A percentile compares a stretch with the other conserved stretches of the same genome.
Conservation (phyloP, 371 early-diverging fungal genomes). For the Syncephalis plumigaleata region DNA sequence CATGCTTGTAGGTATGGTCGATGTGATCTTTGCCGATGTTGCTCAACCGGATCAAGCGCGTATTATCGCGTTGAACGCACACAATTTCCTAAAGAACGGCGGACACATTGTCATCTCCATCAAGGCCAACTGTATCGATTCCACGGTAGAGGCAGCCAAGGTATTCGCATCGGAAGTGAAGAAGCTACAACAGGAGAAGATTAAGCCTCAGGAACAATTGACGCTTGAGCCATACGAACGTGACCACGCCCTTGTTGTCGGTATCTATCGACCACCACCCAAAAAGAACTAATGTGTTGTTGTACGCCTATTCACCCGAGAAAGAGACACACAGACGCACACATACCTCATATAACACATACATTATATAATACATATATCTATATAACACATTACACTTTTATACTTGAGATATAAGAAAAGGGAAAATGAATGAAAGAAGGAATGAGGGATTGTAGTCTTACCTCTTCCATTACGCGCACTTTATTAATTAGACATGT, state of each 20-base stretch:
- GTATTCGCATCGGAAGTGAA: conserved; percentile 99
- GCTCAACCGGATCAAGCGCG: conserved; percentile 99
- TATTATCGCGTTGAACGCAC: conserved; percentile 98
- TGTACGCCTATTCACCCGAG: too few species aligned
- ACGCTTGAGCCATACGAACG: conserved; percentile 99
- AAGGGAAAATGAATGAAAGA: too few species aligned
- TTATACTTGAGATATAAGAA: too few species aligned
- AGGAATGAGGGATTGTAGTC: too few species aligned
- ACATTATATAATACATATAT: too few species aligned
- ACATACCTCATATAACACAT: too few species aligned
- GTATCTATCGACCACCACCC: conserved; percentile 38
- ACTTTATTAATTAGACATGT: too few species aligned
- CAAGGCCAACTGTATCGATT: conserved; percentile 99
- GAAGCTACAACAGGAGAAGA: conserved; percentile 94
- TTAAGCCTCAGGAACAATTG: conserved; percentile 99
- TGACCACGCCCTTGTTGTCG: conserved; percentile 99
- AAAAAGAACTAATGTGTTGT: conserved; percentile 16
- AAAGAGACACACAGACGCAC: too few species aligned
- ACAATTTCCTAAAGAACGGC: conserved; percentile 96
- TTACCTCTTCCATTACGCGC: too few species aligned
- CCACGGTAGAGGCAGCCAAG: conserved; percentile 93
- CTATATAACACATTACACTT: too few species aligned
- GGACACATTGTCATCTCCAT: conserved; percentile 99
- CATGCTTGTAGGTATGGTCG: conserved; percentile 99
- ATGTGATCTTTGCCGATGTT: conserved; percentile 99